Evolutionary conservation across 345 rosid species (phyloP).

Genomic region (Citrus maxima): DNA sequence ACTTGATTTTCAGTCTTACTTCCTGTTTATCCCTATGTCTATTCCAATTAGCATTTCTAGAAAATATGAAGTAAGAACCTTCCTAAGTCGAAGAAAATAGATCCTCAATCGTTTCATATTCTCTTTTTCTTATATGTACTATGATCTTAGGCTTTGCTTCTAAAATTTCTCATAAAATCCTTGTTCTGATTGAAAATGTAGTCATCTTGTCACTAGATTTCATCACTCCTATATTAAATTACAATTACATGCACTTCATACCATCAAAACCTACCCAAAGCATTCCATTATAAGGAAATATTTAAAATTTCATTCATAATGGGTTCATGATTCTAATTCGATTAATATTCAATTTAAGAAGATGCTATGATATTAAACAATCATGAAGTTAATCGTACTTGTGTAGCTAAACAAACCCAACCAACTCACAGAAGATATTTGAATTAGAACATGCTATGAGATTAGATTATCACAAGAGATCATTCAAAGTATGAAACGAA

Average conservation of each 20-base stretch:
- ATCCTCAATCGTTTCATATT: neutral
- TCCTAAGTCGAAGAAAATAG: neutral
- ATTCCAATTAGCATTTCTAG: neutral
- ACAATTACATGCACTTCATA: neutral
- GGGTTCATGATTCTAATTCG: neutral
- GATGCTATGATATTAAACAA: neutral
- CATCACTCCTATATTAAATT: neutral
- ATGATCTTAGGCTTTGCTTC: neutral
- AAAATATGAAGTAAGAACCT: neutral
- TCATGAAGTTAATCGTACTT: neutral
- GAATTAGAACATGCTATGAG: neutral
- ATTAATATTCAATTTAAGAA: no score
- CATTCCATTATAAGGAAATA: neutral
- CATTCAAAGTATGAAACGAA: neutral
- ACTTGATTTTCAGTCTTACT: neutral
- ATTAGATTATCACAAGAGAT: neutral
- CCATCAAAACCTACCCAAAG: neutral
- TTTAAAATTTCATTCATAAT: neutral
- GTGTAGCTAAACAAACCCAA: no score
- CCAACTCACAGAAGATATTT: no score
- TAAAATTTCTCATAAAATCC: neutral
- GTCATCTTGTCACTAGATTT: neutral
- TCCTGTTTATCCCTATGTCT: neutral
- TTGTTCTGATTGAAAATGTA: neutral
- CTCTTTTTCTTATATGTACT: neutral